Percentiles rank a stretch among this genome's conserved stretches.
These are phyloP conservation scores for Neurospora intermedia DNA, from an alignment of 495 filamentous ascomycete species.

Conservation along the genomic window DNA sequence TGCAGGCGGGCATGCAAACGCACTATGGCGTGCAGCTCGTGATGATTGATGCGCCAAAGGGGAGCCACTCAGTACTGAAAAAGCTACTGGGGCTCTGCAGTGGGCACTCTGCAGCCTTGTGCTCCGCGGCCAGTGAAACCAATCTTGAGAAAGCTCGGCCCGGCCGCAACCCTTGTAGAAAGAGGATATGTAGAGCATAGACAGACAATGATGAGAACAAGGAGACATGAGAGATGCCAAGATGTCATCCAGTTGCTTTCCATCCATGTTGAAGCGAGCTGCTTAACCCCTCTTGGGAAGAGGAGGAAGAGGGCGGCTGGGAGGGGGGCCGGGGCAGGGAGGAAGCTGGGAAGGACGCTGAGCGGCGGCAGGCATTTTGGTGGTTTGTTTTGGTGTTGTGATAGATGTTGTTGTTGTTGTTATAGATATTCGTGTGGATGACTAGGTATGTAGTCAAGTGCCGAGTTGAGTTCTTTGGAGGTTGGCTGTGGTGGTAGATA, in stretches of 20 bases:
- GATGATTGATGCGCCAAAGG: slow-evolving; percentile 2
- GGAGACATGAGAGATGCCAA: slow-evolving; percentile 7
- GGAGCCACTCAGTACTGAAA: slow-evolving; percentile 9
- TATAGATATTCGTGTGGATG: neutral
- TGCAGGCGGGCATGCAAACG: slow-evolving; percentile 8
- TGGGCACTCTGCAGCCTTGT: slow-evolving; percentile 12
- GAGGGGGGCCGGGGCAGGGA: slow-evolving; percentile 77
- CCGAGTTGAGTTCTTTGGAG: neutral
- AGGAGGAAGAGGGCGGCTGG: slow-evolving; percentile 72
- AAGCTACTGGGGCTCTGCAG: slow-evolving; percentile 4
- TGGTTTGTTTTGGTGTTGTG: slow-evolving; percentile 12
- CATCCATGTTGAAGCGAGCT: neutral
- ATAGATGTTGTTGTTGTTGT: neutral
- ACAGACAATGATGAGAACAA: slow-evolving; percentile 2
- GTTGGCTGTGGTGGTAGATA: neutral
- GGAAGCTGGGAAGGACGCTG: slow-evolving; percentile 63
- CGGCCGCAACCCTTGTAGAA: slow-evolving; percentile 10
- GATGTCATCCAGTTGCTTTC: slow-evolving; percentile 2
- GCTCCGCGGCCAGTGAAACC: slow-evolving; percentile 4
- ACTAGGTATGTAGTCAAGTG: neutral
- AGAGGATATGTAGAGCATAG: slow-evolving; percentile 1
- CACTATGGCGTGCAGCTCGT: slow-evolving; percentile 12
- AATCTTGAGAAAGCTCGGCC: slow-evolving; percentile 6
- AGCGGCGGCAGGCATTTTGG: slow-evolving; percentile 49
- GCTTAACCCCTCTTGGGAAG: slow-evolving; percentile 56